phyloP scores from a whole-genome alignment of 2,329 filamentous ascomycete genomes.

The Lithohypha guttulata region DNA sequence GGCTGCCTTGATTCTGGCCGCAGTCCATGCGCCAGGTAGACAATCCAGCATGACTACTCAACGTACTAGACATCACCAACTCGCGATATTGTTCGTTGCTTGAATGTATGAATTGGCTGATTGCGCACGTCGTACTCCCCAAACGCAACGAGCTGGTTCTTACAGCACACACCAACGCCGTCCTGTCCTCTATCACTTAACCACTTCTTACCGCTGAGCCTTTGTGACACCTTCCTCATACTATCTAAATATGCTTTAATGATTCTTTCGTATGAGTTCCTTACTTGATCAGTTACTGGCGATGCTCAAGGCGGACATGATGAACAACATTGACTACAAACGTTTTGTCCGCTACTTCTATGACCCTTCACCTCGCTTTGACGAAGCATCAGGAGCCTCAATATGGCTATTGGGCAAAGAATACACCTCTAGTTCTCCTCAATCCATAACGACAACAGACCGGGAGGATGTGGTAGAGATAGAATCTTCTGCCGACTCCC shows the following conservation, averaged over 20 bases:
- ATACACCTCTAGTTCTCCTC: slow-evolving; percentile 35
- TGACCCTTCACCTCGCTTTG: slow-evolving; percentile 79
- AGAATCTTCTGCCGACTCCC: slow-evolving; percentile 22
- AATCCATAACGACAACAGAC: slow-evolving; percentile 21
- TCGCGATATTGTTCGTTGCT: too few relatives aligned
- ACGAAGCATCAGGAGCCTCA: slow-evolving; percentile 53
- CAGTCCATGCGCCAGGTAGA: not conserved
- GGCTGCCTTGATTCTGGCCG: slow-evolving; percentile 1
- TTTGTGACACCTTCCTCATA: not conserved
- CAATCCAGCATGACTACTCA: too few relatives aligned
- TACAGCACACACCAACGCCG: too few relatives aligned
- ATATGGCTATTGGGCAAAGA: slow-evolving; percentile 72
- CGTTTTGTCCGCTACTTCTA: slow-evolving; percentile 84
- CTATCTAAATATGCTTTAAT: slow-evolving; percentile 1
- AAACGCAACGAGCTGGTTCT: too few relatives aligned
- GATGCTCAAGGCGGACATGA: slow-evolving; percentile 25
- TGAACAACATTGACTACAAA: slow-evolving; percentile 64
- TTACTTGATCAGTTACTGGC: slow-evolving; percentile 14
- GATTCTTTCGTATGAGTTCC: slow-evolving; percentile 6
- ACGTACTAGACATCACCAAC: too few relatives aligned
- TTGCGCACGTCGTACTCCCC: too few relatives aligned
- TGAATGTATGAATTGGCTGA: too few relatives aligned
- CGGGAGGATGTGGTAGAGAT: slow-evolving; percentile 23
- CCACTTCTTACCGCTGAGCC: not conserved
- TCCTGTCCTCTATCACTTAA: not conserved